Evolutionary conservation across 805 yeast genomes (phyloP).

Genomic region (Zygoascus flipseniorum): DNA sequence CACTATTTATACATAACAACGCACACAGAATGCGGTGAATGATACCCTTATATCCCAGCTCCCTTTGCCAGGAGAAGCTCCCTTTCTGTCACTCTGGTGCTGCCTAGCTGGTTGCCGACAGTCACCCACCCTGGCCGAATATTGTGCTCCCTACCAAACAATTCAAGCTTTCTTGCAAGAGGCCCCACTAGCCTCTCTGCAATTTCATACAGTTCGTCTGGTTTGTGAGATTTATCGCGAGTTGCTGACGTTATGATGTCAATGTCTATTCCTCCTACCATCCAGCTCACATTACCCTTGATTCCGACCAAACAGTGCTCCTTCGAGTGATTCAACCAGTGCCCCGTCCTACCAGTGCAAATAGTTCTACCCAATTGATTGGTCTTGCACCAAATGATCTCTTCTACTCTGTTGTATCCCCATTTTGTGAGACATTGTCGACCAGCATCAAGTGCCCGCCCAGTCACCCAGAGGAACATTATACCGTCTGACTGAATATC

Average conservation of each 20-base stretch:
- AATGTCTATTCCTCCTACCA: conserved; percentile 55
- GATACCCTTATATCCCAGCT: neutral
- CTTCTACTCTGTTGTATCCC: conserved; percentile 78
- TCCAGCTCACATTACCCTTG: conserved; percentile 74
- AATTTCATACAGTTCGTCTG: conserved; percentile 82
- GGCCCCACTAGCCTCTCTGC: conserved; percentile 78
- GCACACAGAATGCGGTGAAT: neutral
- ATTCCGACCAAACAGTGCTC: conserved; percentile 77
- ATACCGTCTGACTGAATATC: conserved; percentile 77
- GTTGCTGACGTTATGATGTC: conserved; percentile 77
- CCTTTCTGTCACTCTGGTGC: conserved; percentile 45
- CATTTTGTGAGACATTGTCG: conserved; percentile 64
- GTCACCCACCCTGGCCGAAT: conserved; percentile 88
- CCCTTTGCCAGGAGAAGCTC: conserved; percentile 1
- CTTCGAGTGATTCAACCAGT: conserved; percentile 92
- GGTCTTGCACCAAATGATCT: conserved; percentile 82
- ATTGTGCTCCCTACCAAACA: conserved; percentile 84
- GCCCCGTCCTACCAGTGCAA: conserved; percentile 94
- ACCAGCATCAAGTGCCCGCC: conserved; percentile 85
- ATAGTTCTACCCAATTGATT: conserved; percentile 83
- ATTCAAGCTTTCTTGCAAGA: conserved; percentile 70
- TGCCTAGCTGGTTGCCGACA: conserved; percentile 69
- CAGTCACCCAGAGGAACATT: conserved; percentile 87
- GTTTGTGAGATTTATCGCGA: conserved; percentile 83
- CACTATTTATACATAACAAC: too few species aligned